A percentile compares a stretch with the other conserved stretches of the same genome.
Evolutionary conservation across 495 filamentous ascomycete species (phyloP).

Genomic region (Neurospora intermedia): DNA sequence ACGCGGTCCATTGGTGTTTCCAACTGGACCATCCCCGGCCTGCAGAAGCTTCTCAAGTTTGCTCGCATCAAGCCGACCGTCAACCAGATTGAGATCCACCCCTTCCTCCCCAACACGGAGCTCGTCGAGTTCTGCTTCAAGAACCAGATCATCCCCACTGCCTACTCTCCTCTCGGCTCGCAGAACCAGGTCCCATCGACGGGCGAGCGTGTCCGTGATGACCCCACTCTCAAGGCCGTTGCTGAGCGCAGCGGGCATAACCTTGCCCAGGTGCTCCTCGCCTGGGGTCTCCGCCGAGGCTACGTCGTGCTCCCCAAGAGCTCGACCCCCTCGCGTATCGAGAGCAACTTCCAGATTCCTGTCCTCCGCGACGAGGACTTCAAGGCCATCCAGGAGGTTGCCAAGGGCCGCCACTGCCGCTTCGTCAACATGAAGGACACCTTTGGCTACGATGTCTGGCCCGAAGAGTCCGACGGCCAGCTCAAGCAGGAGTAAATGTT

Average conservation of each 20-base stretch:
- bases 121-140: slow-evolving; percentile 46
- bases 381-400: slow-evolving; percentile 28
- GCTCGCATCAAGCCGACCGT: slow-evolving; percentile 34
- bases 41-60: slow-evolving; percentile 29
- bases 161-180: slow-evolving; percentile 52
- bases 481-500: neutral
- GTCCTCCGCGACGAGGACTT: slow-evolving; percentile 31
- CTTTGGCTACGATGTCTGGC: slow-evolving; percentile 42
- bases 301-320: slow-evolving; percentile 42
- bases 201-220: slow-evolving; percentile 33
- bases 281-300: slow-evolving; percentile 33
- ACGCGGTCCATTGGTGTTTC: slow-evolving; percentile 38
- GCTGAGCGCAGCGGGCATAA: slow-evolving; percentile 29
- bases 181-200: slow-evolving; percentile 47
- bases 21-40: slow-evolving; percentile 36
- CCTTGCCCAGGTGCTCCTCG: slow-evolving; percentile 38
- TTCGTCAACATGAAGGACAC: slow-evolving; percentile 77
- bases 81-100: slow-evolving; percentile 44
- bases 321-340: slow-evolving; percentile 54
- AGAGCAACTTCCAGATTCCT: slow-evolving; percentile 41
- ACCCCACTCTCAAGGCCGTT: slow-evolving; percentile 29
- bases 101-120: slow-evolving; percentile 41
- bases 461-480: slow-evolving; percentile 27
- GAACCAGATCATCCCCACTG: slow-evolving; percentile 52
- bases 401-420: slow-evolving; percentile 43